Percentiles rank a stretch among this genome's conserved stretches.
These are phyloP conservation scores for Chlamydomonas sp. DNA, from an alignment of 139 green algal species.

Conservation along the genomic window DNA sequence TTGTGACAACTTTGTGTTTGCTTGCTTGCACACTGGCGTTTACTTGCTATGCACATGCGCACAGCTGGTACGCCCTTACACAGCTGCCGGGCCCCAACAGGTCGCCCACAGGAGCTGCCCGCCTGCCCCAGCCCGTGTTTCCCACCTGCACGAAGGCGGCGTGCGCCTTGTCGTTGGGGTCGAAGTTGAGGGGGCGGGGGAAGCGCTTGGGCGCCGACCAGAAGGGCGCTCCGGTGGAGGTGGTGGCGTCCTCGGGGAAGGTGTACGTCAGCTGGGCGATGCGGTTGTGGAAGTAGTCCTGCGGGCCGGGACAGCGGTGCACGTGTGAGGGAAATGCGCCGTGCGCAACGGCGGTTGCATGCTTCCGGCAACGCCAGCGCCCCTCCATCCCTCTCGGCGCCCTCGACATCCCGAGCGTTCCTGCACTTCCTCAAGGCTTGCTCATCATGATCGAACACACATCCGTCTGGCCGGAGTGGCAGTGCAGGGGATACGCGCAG, in stretches of 20 bases:
- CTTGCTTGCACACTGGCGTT: too few species aligned
- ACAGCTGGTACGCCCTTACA: neutral
- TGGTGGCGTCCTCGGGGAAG: slow-evolving; percentile 96
- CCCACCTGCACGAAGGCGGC: slow-evolving; percentile 78
- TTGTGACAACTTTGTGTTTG: too few species aligned
- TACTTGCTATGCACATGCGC: too few species aligned
- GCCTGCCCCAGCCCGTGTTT: too few species aligned
- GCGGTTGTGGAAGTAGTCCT: slow-evolving; percentile 87
- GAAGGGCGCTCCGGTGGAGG: slow-evolving; percentile 91
- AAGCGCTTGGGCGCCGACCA: slow-evolving; percentile 99
- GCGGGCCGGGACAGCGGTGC: neutral
- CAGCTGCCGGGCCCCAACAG: neutral
- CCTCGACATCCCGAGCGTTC: too few species aligned
- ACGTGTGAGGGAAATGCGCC: neutral
- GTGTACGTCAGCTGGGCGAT: slow-evolving; percentile 96
- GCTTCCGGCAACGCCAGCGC: too few species aligned
- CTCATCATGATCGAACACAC: too few species aligned
- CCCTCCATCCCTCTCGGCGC: too few species aligned
- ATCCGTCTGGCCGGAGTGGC: too few species aligned
- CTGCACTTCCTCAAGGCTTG: too few species aligned
- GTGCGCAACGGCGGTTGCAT: too few species aligned
- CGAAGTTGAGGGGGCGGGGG: slow-evolving; percentile 86
- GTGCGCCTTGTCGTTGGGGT: slow-evolving; percentile 77
- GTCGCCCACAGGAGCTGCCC: neutral
- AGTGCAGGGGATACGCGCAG: too few species aligned